phyloP scores from a whole-genome alignment of 2,329 filamentous ascomycete species.

The Claviceps quebecensis region DNA sequence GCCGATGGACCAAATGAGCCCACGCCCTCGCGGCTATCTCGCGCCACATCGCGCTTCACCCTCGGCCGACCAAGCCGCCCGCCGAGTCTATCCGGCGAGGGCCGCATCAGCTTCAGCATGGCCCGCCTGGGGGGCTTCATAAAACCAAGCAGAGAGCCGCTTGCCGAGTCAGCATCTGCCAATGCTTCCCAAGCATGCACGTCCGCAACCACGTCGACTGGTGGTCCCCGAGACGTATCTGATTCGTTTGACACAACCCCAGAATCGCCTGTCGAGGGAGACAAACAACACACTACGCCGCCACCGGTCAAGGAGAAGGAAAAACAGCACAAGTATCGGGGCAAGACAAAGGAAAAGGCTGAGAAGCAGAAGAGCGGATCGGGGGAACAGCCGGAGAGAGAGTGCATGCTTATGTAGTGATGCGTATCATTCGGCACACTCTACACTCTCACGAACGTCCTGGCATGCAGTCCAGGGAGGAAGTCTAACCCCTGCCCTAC shows the following conservation, averaged over 20 bases:
- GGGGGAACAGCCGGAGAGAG: conserved; percentile 28
- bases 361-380: conserved; percentile 20
- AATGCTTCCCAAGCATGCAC: conserved; percentile 13
- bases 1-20: conserved; percentile 43
- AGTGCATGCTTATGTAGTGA: conserved; percentile 33
- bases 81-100: conserved; percentile 43
- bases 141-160: conserved; percentile 34
- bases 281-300: conserved; percentile 5
- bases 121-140: conserved; percentile 39
- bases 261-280: conserved; percentile 12
- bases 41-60: conserved; percentile 43
- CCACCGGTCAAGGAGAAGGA: conserved; percentile 13
- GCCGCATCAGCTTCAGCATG: conserved; percentile 43
- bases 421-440: neutral
- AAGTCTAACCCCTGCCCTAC: neutral
- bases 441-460: neutral
- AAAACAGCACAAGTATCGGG: conserved; percentile 17
- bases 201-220: conserved; percentile 14
- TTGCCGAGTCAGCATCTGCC: conserved; percentile 10
- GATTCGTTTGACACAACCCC: conserved; percentile 8
- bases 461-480: no score
- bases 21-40: conserved; percentile 39
- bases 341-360: conserved; percentile 22
- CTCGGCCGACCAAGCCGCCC: conserved; percentile 37
- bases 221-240: conserved; percentile 10